A percentile compares a stretch with the other conserved stretches of the same genome.
phyloP scores from a whole-genome alignment of 2,329 filamentous ascomycete genomes.

The Paecilomyces fulvus region DNA sequence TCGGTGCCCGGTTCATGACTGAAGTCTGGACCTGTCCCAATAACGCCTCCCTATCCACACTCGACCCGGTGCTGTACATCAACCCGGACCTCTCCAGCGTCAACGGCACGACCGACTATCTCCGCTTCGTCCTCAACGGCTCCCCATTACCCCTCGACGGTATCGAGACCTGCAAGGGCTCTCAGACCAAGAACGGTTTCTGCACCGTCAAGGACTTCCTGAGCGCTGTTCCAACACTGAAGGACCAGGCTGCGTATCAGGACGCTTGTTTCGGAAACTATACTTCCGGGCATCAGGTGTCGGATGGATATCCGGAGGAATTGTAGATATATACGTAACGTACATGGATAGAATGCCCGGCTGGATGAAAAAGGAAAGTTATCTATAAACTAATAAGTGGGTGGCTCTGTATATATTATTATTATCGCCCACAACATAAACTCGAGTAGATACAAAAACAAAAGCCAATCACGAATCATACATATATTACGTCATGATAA shows the following conservation, averaged over 20 bases:
- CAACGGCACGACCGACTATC: slow-evolving; percentile 13
- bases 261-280: slow-evolving; percentile 23
- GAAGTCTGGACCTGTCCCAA: slow-evolving; percentile 47
- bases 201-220: slow-evolving; percentile 20
- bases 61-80: slow-evolving; percentile 27
- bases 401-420: no score
- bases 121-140: slow-evolving; percentile 24
- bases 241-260: slow-evolving; percentile 20
- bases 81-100: slow-evolving; percentile 16
- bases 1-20: slow-evolving; percentile 47
- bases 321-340: not conserved
- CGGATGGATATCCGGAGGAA: slow-evolving; percentile 12
- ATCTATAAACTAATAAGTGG: no score
- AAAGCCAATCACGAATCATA: no score
- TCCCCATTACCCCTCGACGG: slow-evolving; percentile 20
- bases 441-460: no score
- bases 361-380: no score
- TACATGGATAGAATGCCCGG: no score
- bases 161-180: slow-evolving; percentile 15
- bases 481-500: no score
- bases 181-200: slow-evolving; percentile 17
- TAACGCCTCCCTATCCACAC: slow-evolving; percentile 19
- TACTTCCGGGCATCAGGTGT: slow-evolving; percentile 16
- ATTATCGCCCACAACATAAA: no score
- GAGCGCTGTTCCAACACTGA: slow-evolving; percentile 12